A percentile compares a stretch with the other conserved stretches of the same genome.
phyloP scores from a whole-genome alignment of 1,139 yeast genomes.

The Wickerhamiella infanticola region DNA sequence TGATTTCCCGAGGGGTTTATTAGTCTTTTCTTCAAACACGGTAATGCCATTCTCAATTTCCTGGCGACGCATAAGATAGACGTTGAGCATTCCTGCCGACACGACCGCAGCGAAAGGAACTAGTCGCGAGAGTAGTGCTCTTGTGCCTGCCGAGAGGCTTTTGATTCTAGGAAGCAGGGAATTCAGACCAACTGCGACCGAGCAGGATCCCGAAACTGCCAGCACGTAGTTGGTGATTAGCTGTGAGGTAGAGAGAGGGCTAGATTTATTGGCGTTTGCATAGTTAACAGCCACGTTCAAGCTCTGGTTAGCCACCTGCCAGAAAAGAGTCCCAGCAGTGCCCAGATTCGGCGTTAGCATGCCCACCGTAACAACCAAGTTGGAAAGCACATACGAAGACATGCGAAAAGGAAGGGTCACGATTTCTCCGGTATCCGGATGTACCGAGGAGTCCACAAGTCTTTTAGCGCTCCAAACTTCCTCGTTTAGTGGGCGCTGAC shows the following conservation, averaged over 20 bases:
- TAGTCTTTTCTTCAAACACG: constrained; percentile 47
- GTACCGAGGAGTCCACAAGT: constrained; percentile 72
- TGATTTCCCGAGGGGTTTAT: constrained; percentile 53
- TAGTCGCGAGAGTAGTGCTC: constrained; percentile 57
- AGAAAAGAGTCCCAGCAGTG: constrained; percentile 76
- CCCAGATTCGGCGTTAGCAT: constrained; percentile 93
- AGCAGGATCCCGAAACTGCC: constrained; percentile 90
- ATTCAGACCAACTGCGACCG: constrained; percentile 87
- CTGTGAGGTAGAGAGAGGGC: constrained; percentile 69
- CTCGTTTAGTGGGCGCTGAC: constrained; percentile 53
- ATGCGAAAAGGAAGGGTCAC: constrained; percentile 87
- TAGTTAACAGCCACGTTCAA: constrained; percentile 92
- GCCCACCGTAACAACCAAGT: constrained; percentile 88
- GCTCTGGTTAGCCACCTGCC: constrained; percentile 97
- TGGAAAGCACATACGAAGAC: constrained; percentile 90
- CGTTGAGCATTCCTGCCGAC: constrained; percentile 88
- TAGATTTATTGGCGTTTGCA: constrained; percentile 90
- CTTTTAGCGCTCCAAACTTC: constrained; percentile 83
- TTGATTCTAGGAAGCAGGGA: constrained; percentile 71
- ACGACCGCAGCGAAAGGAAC: constrained; percentile 98
- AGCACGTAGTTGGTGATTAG: constrained; percentile 60
- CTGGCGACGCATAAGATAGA: constrained; percentile 87
- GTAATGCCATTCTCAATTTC: constrained; percentile 75
- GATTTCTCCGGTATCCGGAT: constrained; percentile 91
- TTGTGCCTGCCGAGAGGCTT: constrained; percentile 50